Evolutionary conservation across 805 yeast species (phyloP).

Genomic region (Hanseniaspora valbyensis): DNA sequence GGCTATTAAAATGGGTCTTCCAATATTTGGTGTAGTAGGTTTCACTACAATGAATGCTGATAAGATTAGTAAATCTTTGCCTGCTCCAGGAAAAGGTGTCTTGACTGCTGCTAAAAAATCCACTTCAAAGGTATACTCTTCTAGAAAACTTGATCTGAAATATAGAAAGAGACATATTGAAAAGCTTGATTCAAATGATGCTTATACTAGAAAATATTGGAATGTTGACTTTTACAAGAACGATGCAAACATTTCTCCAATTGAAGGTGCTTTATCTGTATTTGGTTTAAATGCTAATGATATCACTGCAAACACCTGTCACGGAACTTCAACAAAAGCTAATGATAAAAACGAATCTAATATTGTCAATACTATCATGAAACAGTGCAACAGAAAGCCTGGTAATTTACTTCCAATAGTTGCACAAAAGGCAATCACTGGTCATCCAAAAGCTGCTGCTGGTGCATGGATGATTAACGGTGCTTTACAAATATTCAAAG

Average conservation of each 20-base stretch:
- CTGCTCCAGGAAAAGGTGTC: slow-evolving; percentile 92
- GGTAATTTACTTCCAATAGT: slow-evolving; percentile 91
- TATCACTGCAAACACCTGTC: slow-evolving; percentile 85
- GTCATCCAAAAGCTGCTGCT: slow-evolving; percentile 99
- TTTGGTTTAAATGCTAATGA: slow-evolving; percentile 83
- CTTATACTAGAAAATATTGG: slow-evolving; percentile 66
- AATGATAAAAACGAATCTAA: slow-evolving; percentile 90
- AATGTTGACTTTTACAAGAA: slow-evolving; percentile 78
- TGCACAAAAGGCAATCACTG: slow-evolving; percentile 91
- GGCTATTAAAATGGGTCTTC: slow-evolving; percentile 84
- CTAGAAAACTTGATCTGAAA: slow-evolving; percentile 16
- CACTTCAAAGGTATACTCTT: slow-evolving; percentile 13
- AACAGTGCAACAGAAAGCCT: slow-evolving; percentile 78
- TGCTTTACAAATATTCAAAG: slow-evolving; percentile 72
- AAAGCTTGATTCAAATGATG: slow-evolving; percentile 24
- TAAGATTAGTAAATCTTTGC: slow-evolving; percentile 82
- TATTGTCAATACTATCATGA: slow-evolving; percentile 74
- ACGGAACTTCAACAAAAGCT: slow-evolving; percentile 95
- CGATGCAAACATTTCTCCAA: slow-evolving; percentile 82
- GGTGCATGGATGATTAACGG: slow-evolving; percentile 99
- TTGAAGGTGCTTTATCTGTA: slow-evolving; percentile 85
- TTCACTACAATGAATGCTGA: slow-evolving; percentile 79
- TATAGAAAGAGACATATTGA: slow-evolving; percentile 20
- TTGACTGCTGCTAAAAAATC: slow-evolving; percentile 79
- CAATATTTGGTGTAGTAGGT: slow-evolving; percentile 75